These are phyloP conservation scores for Viola odorata DNA, from an alignment of 345 rosid genomes.

Conservation along the genomic window DNA sequence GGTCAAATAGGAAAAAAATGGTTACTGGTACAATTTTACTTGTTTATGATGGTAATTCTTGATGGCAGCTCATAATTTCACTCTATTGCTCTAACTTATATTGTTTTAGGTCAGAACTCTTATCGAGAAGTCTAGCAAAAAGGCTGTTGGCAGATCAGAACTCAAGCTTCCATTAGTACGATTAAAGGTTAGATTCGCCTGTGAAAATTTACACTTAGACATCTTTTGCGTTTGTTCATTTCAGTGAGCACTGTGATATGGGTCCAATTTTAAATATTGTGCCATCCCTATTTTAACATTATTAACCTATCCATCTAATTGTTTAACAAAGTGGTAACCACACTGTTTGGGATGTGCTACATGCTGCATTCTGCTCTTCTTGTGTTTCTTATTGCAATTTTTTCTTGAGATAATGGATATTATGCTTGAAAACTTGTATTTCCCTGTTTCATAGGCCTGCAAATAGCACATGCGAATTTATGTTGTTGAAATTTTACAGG, in stretches of 20 bases:
- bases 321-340: too few relatives aligned
- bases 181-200: conserved; percentile 56
- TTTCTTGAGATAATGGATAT: not conserved
- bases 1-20: conserved; percentile 17
- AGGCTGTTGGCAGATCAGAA: conserved; percentile 51
- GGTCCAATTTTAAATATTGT: too few relatives aligned
- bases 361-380: too few relatives aligned
- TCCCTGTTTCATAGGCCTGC: too few relatives aligned
- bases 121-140: conserved; percentile 70
- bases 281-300: too few relatives aligned
- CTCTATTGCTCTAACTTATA: conserved; percentile 14
- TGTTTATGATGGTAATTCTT: not conserved
- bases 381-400: too few relatives aligned
- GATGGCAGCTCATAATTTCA: conserved; percentile 1
- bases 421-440: not conserved
- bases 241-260: too few relatives aligned
- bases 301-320: too few relatives aligned
- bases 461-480: not conserved
- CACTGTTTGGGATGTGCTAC: too few relatives aligned
- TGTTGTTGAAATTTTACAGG: conserved; percentile 42
- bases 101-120: conserved; percentile 59
- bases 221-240: not conserved
- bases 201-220: conserved; percentile 1
- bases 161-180: conserved; percentile 80
- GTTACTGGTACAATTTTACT: conserved; percentile 3